Percentiles rank a stretch among this genome's conserved stretches.
phyloP scores from a whole-genome alignment of 2,329 filamentous ascomycete species.

The Pseudocercospora macadamiae region DNA sequence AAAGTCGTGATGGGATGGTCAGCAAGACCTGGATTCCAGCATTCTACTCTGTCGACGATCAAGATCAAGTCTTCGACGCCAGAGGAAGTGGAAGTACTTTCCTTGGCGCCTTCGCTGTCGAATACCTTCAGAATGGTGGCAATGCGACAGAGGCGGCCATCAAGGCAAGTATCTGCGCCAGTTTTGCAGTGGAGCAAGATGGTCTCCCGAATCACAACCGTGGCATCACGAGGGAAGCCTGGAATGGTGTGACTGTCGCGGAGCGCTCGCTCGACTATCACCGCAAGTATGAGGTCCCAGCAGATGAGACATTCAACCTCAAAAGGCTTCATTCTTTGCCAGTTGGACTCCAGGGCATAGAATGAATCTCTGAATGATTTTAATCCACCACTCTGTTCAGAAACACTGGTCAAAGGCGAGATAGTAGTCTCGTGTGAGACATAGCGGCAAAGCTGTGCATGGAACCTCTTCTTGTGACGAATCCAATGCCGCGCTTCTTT shows the following conservation, averaged over 20 bases:
- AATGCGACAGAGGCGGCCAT: neutral
- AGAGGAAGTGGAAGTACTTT: neutral
- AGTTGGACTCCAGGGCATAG: neutral
- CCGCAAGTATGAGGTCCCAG: neutral
- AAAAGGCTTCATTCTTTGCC: neutral
- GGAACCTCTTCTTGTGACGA: too few relatives aligned
- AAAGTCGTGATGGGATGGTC: neutral
- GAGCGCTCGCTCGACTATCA: neutral
- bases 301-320: neutral
- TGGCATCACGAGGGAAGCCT: neutral
- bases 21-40: neutral
- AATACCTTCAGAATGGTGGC: neutral
- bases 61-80: neutral
- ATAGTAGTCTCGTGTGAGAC: too few relatives aligned
- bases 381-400: too few relatives aligned
- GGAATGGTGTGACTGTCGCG: neutral
- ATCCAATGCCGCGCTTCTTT: too few relatives aligned
- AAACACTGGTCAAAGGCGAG: too few relatives aligned
- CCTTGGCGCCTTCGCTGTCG: neutral
- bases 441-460: too few relatives aligned
- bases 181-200: neutral
- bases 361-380: too few relatives aligned
- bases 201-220: neutral
- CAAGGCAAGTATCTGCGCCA: neutral
- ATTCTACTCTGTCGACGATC: neutral